A percentile compares a stretch with the other conserved stretches of the same genome.
phyloP scores from a whole-genome alignment of 1,139 yeast species.

The Yamadazyma trypodendri region DNA sequence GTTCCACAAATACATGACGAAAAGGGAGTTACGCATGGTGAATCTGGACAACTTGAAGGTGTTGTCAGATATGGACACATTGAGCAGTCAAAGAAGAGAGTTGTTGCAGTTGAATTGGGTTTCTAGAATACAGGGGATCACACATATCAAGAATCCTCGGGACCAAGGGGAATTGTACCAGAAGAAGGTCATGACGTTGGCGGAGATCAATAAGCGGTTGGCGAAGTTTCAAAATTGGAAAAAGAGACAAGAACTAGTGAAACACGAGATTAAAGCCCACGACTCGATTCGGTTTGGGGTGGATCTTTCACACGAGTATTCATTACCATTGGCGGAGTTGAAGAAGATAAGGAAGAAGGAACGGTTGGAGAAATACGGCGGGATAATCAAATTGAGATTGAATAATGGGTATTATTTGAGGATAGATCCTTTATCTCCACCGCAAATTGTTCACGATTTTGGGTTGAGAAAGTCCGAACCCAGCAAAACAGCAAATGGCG shows the following conservation, averaged over 20 bases:
- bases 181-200: constrained; percentile 52
- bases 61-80: constrained; percentile 50
- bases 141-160: constrained; percentile 47
- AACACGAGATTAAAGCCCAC: constrained; percentile 24
- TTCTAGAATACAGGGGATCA: constrained; percentile 48
- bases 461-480: too few species aligned
- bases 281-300: too few species aligned
- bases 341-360: constrained; percentile 20
- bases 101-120: constrained; percentile 59
- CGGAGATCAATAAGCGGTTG: constrained; percentile 49
- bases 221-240: constrained; percentile 48
- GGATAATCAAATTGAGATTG: constrained; percentile 25
- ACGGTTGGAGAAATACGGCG: constrained; percentile 22
- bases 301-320: too few species aligned
- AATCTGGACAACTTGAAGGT: constrained; percentile 55
- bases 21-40: constrained; percentile 64
- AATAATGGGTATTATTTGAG: constrained; percentile 29
- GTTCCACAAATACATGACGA: constrained; percentile 63
- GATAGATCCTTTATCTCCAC: constrained; percentile 32
- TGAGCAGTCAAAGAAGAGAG: constrained; percentile 42
- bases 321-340: constrained; percentile 19
- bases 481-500: too few species aligned
- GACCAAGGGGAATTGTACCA: constrained; percentile 48
- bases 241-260: constrained; percentile 27
- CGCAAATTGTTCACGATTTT: constrained; percentile 14